Conservation (phyloP, 352 stramenopile genomes). For the Phytophthora melonis region DNA sequence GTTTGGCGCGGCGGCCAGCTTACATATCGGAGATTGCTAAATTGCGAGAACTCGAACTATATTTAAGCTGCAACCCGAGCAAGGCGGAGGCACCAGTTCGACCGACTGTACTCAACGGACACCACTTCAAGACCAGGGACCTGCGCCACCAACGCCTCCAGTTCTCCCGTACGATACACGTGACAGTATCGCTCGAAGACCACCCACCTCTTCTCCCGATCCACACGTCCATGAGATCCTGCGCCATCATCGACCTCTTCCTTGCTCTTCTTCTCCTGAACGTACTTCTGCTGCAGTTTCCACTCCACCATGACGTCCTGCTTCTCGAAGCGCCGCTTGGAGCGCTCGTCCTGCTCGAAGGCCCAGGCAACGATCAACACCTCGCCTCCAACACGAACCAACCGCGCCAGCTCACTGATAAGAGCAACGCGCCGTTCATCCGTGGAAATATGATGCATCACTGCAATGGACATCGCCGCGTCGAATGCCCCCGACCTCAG, state of each 20-base stretch:
- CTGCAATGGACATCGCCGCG: conserved; percentile 84
- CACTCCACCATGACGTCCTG: conserved; percentile 90
- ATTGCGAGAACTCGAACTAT: too few species aligned
- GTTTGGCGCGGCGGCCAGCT: too few species aligned
- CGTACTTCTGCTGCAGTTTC: conserved; percentile 89
- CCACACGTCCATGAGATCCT: conserved; percentile 49
- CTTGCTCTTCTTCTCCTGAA: conserved; percentile 22
- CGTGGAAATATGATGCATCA: conserved; percentile 88
- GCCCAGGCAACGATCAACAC: conserved; percentile 83
- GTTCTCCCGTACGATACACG: conserved; percentile 76
- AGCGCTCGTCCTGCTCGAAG: conserved; percentile 83
- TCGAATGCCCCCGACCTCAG: conserved; percentile 70
- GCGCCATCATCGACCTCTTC: conserved; percentile 6
- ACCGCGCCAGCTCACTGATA: conserved; percentile 77
- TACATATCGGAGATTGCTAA: too few species aligned
- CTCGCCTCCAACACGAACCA: conserved; percentile 65
- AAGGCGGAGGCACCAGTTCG: conserved; percentile 81
- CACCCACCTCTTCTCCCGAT: conserved; percentile 69
- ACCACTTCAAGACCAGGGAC: conserved; percentile 64
- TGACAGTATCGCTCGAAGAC: conserved; percentile 89
- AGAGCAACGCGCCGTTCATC: conserved; percentile 71
- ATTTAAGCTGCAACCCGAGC: conserved; percentile 32
- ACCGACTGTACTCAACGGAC: conserved; percentile 78
- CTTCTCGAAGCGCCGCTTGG: conserved; percentile 78
- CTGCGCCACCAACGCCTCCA: conserved; percentile 70